Evolutionary conservation across 2,329 filamentous ascomycete genomes (phyloP), one percentile per base, ranked within the genome.

Genomic region (Aspergillus tamarii): DNA sequence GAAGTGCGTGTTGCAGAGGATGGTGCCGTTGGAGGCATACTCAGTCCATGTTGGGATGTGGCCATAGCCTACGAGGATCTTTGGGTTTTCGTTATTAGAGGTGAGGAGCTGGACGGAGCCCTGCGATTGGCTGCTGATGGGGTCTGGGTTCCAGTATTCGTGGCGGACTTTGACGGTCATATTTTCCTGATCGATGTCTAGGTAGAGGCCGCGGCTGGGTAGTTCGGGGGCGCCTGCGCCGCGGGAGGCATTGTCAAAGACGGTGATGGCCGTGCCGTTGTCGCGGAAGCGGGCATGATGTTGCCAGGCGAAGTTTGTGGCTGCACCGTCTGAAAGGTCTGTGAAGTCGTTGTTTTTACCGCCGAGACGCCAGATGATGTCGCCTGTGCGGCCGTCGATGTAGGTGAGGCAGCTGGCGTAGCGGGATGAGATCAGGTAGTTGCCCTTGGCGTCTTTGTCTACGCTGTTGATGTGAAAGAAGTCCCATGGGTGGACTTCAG

Each of bases 381-480:
- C 74, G 9, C 84, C 84, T 2, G 75, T 77, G 4, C 72, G 70
- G 19, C 81, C 79, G 57, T 81, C 76, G 46, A 82, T 75, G 62
- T 81, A 80, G 21, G 77, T 77, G 45, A 87, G 63, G 32, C 64
- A 67, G 50, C 66, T 67, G 36, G 67, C 61, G 30, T 72, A 78
- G 23, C 82, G 78, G 0, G 77, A 74, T 0, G 81, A 84, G 50
- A 84, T 70, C 4, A 82, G 71, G 50, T 78, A 82, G 60, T 82
- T 79, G 12, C 80, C 83, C 1, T 78, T 73, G 4, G 70, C 65
- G 65, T 84, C 82, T 72, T 85, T 85, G 70, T 83, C 82, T 61
- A 85, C 76, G 50, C 81, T 83, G 72, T 85, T 86, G 71, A 87
- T 81, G 70, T 86, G 84, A 74, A 86, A 85, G 72, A 82, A 86